Evolutionary conservation across 495 filamentous ascomycete species (phyloP).

Genomic region (Tuber aestivum): DNA sequence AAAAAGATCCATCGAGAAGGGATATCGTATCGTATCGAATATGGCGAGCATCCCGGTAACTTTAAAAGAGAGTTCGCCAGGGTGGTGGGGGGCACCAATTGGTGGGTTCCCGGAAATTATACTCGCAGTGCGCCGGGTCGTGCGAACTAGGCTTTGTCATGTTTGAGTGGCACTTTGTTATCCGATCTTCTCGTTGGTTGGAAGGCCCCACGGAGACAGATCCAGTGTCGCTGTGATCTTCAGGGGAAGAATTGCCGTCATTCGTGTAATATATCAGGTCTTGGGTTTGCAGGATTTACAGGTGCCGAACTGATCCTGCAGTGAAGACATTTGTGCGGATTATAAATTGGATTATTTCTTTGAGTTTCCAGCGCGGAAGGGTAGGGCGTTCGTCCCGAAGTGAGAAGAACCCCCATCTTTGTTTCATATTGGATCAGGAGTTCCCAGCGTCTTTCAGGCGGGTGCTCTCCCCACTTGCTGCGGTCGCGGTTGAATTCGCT

Average conservation of each 20-base stretch:
- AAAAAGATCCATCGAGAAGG: neutral
- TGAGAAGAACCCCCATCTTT: neutral
- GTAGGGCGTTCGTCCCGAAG: neutral
- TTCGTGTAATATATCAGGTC: neutral
- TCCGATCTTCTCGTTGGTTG: neutral
- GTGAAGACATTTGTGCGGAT: neutral
- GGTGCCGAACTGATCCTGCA: neutral
- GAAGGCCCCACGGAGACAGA: neutral
- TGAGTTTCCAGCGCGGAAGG: neutral
- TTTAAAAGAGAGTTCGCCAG: neutral
- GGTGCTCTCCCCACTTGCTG: slow-evolving; percentile 16
- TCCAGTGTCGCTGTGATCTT: neutral
- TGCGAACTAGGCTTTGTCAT: neutral
- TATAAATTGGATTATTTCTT: slow-evolving; percentile 3
- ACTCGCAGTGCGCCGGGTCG: neutral
- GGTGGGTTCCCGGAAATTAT: neutral
- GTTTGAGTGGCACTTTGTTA: neutral
- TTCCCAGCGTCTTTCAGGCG: slow-evolving; percentile 6
- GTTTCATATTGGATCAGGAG: slow-evolving; percentile 4
- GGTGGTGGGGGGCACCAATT: neutral
- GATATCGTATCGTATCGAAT: neutral
- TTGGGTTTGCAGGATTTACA: neutral
- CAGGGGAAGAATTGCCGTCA: slow-evolving; percentile 2
- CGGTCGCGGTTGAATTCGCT: slow-evolving; percentile 10
- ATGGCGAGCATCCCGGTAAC: neutral